These are phyloP conservation scores for Monilinia fructigena DNA, from an alignment of 2,329 filamentous ascomycete genomes.

Conservation along the genomic window DNA sequence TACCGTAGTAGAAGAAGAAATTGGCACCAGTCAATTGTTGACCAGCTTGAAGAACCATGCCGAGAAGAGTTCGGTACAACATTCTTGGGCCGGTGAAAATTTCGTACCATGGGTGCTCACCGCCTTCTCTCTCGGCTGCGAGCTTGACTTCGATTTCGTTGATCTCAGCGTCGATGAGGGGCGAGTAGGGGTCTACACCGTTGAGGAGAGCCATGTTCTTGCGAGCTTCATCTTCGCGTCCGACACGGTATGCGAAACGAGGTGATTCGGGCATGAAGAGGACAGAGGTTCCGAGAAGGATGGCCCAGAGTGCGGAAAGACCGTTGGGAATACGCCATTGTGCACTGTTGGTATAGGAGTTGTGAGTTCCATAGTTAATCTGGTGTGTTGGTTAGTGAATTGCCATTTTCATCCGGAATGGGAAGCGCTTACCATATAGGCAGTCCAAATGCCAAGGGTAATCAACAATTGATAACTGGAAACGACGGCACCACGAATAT, in stretches of 20 bases:
- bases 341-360: slow-evolving; percentile 44
- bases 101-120: slow-evolving; percentile 47
- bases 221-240: slow-evolving; percentile 50
- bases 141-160: slow-evolving; percentile 53
- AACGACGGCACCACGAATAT: slow-evolving; percentile 63
- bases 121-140: slow-evolving; percentile 46
- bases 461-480: slow-evolving; percentile 68
- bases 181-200: slow-evolving; percentile 44
- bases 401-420: background rate
- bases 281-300: slow-evolving; percentile 51
- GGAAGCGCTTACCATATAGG: slow-evolving; percentile 47
- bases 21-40: slow-evolving; percentile 69
- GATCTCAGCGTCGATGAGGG: slow-evolving; percentile 49
- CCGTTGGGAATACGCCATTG: slow-evolving; percentile 64
- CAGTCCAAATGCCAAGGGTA: slow-evolving; percentile 63
- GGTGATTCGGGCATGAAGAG: slow-evolving; percentile 56
- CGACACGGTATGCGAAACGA: slow-evolving; percentile 50
- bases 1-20: slow-evolving; percentile 66
- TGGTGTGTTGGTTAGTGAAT: slow-evolving; percentile 42
- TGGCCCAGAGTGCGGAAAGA: slow-evolving; percentile 55
- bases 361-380: slow-evolving; percentile 61
- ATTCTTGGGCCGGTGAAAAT: slow-evolving; percentile 68
- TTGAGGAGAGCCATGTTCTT: slow-evolving; percentile 48
- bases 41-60: slow-evolving; percentile 61
- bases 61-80: slow-evolving; percentile 61